Evolutionary conservation across 768 basidiomycete genomes (phyloP), one percentile per base, ranked within the genome.

Genomic region (Tylopilus balloui): DNA sequence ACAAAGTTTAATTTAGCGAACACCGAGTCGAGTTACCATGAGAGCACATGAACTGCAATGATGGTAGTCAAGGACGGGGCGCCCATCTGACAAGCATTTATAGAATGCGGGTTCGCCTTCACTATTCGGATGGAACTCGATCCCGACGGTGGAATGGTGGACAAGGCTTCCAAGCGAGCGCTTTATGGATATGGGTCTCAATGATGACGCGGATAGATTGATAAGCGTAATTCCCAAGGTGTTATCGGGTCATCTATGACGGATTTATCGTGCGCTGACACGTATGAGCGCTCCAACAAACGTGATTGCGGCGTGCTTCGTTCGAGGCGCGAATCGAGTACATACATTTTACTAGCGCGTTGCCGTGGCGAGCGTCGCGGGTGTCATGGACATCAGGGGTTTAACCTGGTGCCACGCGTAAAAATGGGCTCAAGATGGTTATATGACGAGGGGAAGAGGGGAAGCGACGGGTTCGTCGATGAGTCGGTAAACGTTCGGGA

Each of bases 61-160:
- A 63, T 61, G 61, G 60, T 62, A 48, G 38, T 23, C 15, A 61
- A 42, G 60, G 47, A 20, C 25, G 24, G 38, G 14, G 21, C 37
- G 37, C 10, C 17, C 1, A 34, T 35, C 29, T 7, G 15, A 42
- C 13, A 11, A 24, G n/a, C n/a, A n/a, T n/a, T n/a, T n/a, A n/a
- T n/a, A n/a, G n/a, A n/a, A n/a, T n/a, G n/a, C n/a, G n/a, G n/a
- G n/a, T n/a, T n/a, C n/a, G n/a, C n/a, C n/a, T n/a, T n/a, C n/a
- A n/a, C n/a, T n/a, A n/a, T 23, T 35, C 21, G 42, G 31, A 48
- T 48, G 44, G 25, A 38, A 10, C 9, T 39, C 21, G 14, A 23
- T 34, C 34, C 34, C 34, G 34, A 34, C 34, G 32, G 32, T 9
- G 27, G 27, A 27, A n/a, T 2, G n/a, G 32, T n/a, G 15, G 32